phyloP scores from a whole-genome alignment of 495 filamentous ascomycete genomes.

The Penicillium arizonense region DNA sequence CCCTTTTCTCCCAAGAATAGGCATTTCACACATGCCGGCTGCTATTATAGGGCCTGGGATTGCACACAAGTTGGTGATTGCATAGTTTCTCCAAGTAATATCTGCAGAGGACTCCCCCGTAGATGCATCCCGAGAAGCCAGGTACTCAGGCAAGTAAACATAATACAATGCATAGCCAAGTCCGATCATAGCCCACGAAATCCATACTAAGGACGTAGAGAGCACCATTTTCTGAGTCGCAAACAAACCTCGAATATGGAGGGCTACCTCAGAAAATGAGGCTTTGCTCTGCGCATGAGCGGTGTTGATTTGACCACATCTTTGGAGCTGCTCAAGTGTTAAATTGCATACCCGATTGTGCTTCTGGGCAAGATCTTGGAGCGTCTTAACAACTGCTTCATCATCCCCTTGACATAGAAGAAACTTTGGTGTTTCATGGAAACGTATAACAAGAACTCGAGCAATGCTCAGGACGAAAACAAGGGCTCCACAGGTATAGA shows the following conservation, averaged over 20 bases:
- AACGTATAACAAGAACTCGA: constrained; percentile 18
- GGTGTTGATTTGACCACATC: constrained; percentile 10
- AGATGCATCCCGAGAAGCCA: constrained; percentile 29
- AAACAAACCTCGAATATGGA: constrained; percentile 14
- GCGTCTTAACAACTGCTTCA: constrained; percentile 11
- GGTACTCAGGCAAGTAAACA: constrained; percentile 37
- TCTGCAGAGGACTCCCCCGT: constrained; percentile 27
- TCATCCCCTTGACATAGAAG: constrained; percentile 17
- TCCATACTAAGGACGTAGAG: constrained; percentile 30
- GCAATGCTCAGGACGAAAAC: constrained; percentile 15
- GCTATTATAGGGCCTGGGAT: constrained; percentile 40
- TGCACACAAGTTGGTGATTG: constrained; percentile 41
- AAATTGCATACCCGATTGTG: constrained; percentile 9
- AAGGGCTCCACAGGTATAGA: constrained; percentile 15
- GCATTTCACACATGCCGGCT: constrained; percentile 32
- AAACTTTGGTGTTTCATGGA: constrained; percentile 19
- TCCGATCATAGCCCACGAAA: constrained; percentile 40
- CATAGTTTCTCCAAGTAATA: constrained; percentile 42
- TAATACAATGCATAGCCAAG: constrained; percentile 33
- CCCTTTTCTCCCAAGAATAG: constrained; percentile 31
- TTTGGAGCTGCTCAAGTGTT: constrained; percentile 15
- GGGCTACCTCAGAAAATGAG: constrained; percentile 11
- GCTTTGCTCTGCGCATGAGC: constrained; percentile 8
- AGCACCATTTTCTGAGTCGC: constrained; percentile 15
- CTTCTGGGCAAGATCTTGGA: constrained; percentile 13